Evolutionary conservation across 2,329 filamentous ascomycete genomes (phyloP).

Genomic region (Sporothrix curviconia): DNA sequence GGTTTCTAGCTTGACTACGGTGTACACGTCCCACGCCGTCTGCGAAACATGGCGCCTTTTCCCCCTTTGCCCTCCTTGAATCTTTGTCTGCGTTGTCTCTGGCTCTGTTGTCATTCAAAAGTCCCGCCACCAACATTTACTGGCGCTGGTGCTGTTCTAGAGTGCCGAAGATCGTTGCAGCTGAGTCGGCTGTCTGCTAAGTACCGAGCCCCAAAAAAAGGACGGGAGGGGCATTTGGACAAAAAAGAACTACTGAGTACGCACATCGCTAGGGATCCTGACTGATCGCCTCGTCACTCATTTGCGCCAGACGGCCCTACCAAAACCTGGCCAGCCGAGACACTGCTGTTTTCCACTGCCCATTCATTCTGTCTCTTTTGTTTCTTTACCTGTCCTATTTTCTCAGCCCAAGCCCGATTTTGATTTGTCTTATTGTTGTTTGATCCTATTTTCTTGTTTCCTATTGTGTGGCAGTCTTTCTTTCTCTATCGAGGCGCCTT

Average conservation of each 20-base stretch:
- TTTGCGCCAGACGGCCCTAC: no score
- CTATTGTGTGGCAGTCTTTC: not conserved
- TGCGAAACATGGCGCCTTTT: constrained; percentile 1
- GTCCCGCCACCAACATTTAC: not conserved
- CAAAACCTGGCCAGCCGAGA: no score
- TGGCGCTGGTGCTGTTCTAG: no score
- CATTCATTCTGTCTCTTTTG: no score
- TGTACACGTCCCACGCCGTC: not conserved
- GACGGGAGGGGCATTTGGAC: not conserved
- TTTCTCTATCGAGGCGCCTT: no score
- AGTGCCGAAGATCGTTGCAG: not conserved
- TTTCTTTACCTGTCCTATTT: no score
- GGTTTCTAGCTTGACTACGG: not conserved
- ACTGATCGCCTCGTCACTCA: constrained; percentile 6
- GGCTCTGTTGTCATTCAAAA: not conserved
- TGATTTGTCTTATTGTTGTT: no score
- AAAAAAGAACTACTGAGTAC: constrained; percentile 1
- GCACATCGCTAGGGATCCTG: constrained; percentile 1
- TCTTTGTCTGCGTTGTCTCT: not conserved
- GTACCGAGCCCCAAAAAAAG: no score
- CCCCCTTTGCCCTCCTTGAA: not conserved
- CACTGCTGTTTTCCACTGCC: no score
- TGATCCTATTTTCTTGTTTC: not conserved
- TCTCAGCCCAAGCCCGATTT: no score
- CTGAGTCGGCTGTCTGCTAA: not conserved